phyloP scores from a whole-genome alignment of 139 green algal genomes.

The Micromonas pusilla region DNA sequence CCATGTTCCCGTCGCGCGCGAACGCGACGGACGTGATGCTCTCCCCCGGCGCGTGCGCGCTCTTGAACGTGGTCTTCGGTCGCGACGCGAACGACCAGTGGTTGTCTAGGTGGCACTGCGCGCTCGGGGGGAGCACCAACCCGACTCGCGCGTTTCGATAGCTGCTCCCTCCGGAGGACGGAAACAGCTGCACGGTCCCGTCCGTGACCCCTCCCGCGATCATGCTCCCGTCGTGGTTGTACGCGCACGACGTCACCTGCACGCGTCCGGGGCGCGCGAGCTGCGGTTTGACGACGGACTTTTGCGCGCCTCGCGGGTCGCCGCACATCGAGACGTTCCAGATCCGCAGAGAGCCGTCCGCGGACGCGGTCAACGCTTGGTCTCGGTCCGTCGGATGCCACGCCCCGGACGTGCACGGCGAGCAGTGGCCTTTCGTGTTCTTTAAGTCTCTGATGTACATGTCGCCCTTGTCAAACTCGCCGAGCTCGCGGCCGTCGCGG shows the following conservation, averaged over 20 bases:
- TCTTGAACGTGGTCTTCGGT: constrained; percentile 15
- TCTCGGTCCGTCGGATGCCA: constrained; percentile 79
- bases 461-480: constrained; percentile 73
- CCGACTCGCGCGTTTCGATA: constrained; percentile 6
- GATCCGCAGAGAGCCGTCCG: constrained; percentile 81
- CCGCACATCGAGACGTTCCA: constrained; percentile 52
- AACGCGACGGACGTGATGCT: constrained; percentile 76
- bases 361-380: constrained; percentile 55
- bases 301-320: constrained; percentile 29
- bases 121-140: constrained; percentile 15
- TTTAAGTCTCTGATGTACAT: constrained; percentile 88
- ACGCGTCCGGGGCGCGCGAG: constrained; percentile 49
- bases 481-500: constrained; percentile 62
- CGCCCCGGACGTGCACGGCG: constrained; percentile 55
- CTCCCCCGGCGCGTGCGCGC: constrained; percentile 32
- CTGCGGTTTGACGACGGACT: constrained; percentile 58
- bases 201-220: constrained; percentile 80
- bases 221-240: constrained; percentile 57
- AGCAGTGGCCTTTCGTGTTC: constrained; percentile 80
- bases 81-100: constrained; percentile 13
- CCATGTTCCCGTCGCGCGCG: constrained; percentile 50
- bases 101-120: constrained; percentile 21
- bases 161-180: neutral
- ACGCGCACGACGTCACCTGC: constrained; percentile 65
- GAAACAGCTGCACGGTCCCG: constrained; percentile 54